Base-by-base conservation (phyloP, 352 stramenopile species). In the Blastocystis sp. region DNA sequence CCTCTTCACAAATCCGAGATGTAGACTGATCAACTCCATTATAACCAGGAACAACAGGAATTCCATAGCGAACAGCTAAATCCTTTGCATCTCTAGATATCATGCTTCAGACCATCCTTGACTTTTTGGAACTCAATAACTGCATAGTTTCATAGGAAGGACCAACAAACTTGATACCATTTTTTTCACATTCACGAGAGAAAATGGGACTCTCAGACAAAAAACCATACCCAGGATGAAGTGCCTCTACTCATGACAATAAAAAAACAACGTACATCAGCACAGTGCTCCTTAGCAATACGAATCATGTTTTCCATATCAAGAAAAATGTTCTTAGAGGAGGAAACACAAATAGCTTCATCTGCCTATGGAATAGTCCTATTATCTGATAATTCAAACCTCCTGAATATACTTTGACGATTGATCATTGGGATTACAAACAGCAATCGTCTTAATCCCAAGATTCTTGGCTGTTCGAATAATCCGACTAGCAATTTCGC, bases 401-500 rank as follows among this genome's bases (percentile, higher is more conserved):
- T 70, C 54, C 53, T 92, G 91, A 48, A 97, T 94, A 64, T 95
- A 93, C 64, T 94, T 82, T 22, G 93, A 92, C 87, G 94, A 91
- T 30, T 92, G 92, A 91, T 98, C 95, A 0, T 94, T 92, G 60
- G 95, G 94, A 33, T 93, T 96, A 90, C 98, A 98, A 56, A 98
- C 93, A 1, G 94, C 96, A 24, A 98, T 95, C 0, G 96, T 98
- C 76, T 95, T 91, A 89, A 98, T 97, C 24, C 93, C 90, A 15
- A 97, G 90, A 22, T 93, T 90, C n/a, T 92, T 90, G 64, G 94
- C 95, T 42, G 95, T 98, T 62, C 94, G 91, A 58, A 98, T 96
- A 56, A 98, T 93, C 27, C 96, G 94, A 91, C 94, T 93, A 22
- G 95, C 94, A 90, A 98, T 98, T 92, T 98, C 96, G 91, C 94